Base-by-base conservation (phyloP, 257 asterid genomes). In the Ilex asprella region DNA sequence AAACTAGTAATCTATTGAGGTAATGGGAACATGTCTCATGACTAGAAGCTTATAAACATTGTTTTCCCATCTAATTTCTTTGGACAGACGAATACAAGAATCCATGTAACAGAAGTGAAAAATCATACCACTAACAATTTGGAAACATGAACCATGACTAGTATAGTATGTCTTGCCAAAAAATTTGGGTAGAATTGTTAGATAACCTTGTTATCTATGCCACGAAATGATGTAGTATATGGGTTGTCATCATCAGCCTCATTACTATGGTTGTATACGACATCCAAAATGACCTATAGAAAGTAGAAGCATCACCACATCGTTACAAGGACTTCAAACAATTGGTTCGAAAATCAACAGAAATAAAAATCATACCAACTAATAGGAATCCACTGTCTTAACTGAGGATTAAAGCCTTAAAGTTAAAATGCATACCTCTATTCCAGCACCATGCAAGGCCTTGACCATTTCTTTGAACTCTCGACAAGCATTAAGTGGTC, bases 141-240 rank as follows among this genome's bases (percentile, higher is more conserved):
- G 41, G 8, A 35, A 35, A 7, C 8, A 35, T 35, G 41, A 35
- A 35, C 21, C 60, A 58, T 9, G n/a, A 30, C 41, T 31, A 35
- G 41, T 35, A 1, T 35, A 35, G 41, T 35, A 35, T 35, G 10
- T 46, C 52, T 10, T 46, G 52, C 52, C 2, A 5, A 41, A 14
- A 46, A 46, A 0, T 14, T 14, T 10, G 3, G 16, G 55, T 13
- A 54, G 30, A 39, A 43, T 10, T 58, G 39, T 50, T 49, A 35
- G 67, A 62, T 85, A 78, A 92, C 99, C 99, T 92, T 89, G 91
- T 89, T 85, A 84, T 92, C 99, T 73, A 92, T 86, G 71, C 97
- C 99, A 76, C 99, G 97, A 66, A 92, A 92, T 68, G 97, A 92
- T 60, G 99, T 92, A 53, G 89, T 83, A 65, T 86, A 92, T 16